These are phyloP conservation scores for Scleroderma citrinum DNA, from an alignment of 768 basidiomycete genomes.

Conservation along the genomic window DNA sequence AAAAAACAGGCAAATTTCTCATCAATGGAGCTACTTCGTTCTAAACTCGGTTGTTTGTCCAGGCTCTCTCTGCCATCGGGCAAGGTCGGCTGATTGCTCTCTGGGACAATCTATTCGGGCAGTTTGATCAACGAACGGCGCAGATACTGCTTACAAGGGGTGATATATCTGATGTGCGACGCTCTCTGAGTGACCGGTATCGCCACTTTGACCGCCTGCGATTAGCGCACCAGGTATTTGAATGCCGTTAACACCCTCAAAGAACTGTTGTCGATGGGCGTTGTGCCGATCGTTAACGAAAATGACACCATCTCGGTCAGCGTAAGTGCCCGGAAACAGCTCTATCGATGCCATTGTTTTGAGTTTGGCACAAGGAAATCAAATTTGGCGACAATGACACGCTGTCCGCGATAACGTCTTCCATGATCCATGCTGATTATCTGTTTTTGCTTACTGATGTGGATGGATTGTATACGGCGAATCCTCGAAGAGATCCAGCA, in stretches of 20 bases:
- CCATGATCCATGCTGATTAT: constrained; percentile 97
- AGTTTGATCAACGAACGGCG: constrained; percentile 91
- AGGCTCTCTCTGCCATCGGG: constrained; percentile 96
- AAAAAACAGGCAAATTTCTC: constrained; percentile 75
- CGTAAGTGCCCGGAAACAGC: constrained; percentile 43
- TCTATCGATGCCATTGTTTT: background rate
- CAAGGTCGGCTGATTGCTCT: constrained; percentile 94
- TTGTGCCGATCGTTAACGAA: constrained; percentile 97
- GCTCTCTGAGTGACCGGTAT: constrained; percentile 1
- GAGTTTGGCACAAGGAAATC: constrained; percentile 65
- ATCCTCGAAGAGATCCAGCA: constrained; percentile 84
- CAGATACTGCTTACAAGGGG: constrained; percentile 92
- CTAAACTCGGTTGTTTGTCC: constrained; percentile 18
- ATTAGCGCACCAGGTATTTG: constrained; percentile 85
- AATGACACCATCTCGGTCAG: constrained; percentile 98
- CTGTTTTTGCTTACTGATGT: constrained; percentile 96
- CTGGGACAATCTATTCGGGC: constrained; percentile 95
- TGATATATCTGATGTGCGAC: constrained; percentile 89
- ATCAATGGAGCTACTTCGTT: background rate
- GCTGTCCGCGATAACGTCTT: constrained; percentile 92
- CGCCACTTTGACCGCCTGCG: constrained; percentile 5
- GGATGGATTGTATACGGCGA: constrained; percentile 90
- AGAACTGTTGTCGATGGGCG: constrained; percentile 87
- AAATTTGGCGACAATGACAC: constrained; percentile 99
- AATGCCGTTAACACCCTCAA: constrained; percentile 96